Evolutionary conservation across 2,329 filamentous ascomycete species (phyloP), one percentile per base, ranked within the genome.

Genomic region (Sporothrix euskadiensis): DNA sequence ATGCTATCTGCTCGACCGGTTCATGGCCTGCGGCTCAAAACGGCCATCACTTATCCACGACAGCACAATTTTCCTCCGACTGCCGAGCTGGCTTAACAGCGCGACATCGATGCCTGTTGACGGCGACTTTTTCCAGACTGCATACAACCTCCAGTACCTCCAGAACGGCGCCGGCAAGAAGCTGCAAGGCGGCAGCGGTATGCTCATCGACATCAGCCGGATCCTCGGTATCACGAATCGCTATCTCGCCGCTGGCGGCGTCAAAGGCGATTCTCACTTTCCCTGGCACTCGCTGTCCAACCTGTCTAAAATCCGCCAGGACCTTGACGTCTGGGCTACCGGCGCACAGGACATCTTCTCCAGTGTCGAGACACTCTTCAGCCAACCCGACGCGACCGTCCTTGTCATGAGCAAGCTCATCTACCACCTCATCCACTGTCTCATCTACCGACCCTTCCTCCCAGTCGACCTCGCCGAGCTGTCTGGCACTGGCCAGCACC

Each of bases 221-320:
- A 93, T 97, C 63, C 85, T 97, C 7, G 93, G 94, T 47, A 91
- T 91, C 74, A 95, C 93, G 1, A 96, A 94, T 78, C 88, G 90
- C 74, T 97, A 97, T 80, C 86, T 97, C 69, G 92, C 93, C 9
- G 91, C 92, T 1, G 94, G 93, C 7, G 94, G 94, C 47, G 92
- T 96, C 73, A 96, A 95, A 81, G 93, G 93, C 41, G 93, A 97
- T 79, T 94, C 93, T 0, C 93, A 97, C 80, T 97, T 97, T 76
- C 94, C 94, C 10, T 97, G 94, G 94, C 93, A 97, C 79, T 90
- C 92, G 1, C 86, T 94, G 26, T 97, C 94, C 6, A 94, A 92
- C 75, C 85, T 97, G 1, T 96, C 93, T 71, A 94, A 94, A 79
- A 96, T 97, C 76, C 88, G 93, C 41, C 92, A 94, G 76, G 92